Base-by-base conservation (phyloP, 345 rosid species). In the Balakata baccata region DNA sequence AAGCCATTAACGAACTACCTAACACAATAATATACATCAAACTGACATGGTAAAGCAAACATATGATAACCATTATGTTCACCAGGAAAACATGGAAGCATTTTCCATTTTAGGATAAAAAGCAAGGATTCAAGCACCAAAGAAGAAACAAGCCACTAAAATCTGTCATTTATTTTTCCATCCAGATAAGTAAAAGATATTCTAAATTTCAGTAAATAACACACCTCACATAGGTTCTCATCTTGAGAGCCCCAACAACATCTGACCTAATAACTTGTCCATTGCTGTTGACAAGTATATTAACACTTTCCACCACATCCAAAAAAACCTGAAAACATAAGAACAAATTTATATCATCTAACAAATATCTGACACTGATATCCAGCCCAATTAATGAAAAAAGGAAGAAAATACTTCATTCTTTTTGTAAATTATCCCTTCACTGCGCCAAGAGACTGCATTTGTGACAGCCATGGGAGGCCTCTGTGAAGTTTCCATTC, bases 391-490 rank as follows among this genome's bases (percentile, higher is more conserved):
- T 4, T 0, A 4, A 57, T 59, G 23, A 60, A 66, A 63, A 20
- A 3, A 41, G 6, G 13, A 41, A 47, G 69, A 75, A 78, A 85
- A 77, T 64, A 95, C 97, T 84, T 91, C 99, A 74, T 95, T 95
- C 85, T 95, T 95, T 85, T 91, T 95, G 81, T 88, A 91, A 57
- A 71, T 74, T 79, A 95, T 87, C 69, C 99, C 98, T 83, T 95
- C 99, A 78, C 97, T 91, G 59, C 99, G 90, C 98, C 97, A 95
- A 25, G 99, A 95, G 41, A 95, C 98, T 46, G 98, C 97, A 83
- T 95, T 92, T 25, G 98, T 95, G 57, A 95, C 97, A 80, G 99
- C 98, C 99, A 95, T 95, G 6, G 99, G 99, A 84, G 99, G 99
- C 79, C 98, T 86, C 80, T 91, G 98, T 12, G 92, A 74, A 67